Base-by-base conservation (phyloP, 2,329 filamentous ascomycete species). In the Leptographium procerum region DNA sequence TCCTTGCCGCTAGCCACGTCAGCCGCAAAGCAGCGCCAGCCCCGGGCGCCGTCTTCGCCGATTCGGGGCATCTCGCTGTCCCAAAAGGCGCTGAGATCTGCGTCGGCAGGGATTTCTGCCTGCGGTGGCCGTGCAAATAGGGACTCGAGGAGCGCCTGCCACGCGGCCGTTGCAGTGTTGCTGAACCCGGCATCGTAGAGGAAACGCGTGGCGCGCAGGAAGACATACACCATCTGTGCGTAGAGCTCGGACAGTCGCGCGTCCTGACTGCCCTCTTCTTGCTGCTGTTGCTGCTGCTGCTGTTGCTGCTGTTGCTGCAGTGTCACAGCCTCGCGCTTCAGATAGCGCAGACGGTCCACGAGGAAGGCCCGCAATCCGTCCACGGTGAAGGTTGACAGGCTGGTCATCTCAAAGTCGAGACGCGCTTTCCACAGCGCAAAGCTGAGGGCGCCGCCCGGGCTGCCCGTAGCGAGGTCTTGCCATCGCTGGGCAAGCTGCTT, bases 81-180 rank as follows among this genome's bases (percentile, higher is more conserved):
- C 94, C 94, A 97, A 62, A 94, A 96, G 2, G 85, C 78, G 53
- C 65, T 53, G 19, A 62, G 51, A 13, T 50, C 50, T 19, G 53
- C 45, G 10, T n/a, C 55, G 26, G 40, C 48, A 1, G 24, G 36
- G 16, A n/a, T 19, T 10, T 16, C 34, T 16, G 29, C 28, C 19
- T 26, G 57, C 2, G 65, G 63, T 3, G 87, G 84, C 3, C 76
- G 75, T 52, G 83, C 83, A 60, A 90, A 80, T 22, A 82, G 83
- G 56, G 87, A 75, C 66, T 96, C 92, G 0, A 96, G 71, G 1
- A 88, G 65, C 7, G 84, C 88, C 71, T 97, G 92, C 91, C 92
- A 96, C 6, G 87, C 77, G 11, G 86, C 89, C 3, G 88, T 75
- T 1, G 89, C 86, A 33, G 89, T 75, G 68, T 96, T 92, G 51